phyloP scores from a whole-genome alignment of 441 rosid genomes.

The Bocquillonia castaneifolia region DNA sequence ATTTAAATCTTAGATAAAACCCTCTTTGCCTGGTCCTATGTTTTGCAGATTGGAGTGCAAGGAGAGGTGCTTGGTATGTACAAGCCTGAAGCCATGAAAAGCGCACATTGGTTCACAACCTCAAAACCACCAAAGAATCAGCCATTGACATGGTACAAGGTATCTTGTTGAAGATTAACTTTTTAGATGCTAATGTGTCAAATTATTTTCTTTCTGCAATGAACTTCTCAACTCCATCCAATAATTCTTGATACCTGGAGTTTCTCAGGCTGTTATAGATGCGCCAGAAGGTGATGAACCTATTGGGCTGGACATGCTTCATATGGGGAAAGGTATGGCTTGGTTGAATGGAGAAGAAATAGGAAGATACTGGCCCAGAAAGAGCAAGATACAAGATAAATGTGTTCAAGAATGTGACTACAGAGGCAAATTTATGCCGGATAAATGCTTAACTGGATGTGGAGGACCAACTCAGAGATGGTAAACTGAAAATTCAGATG shows the following conservation, averaged over 20 bases:
- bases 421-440: slow-evolving; percentile 74
- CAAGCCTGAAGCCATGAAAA: slow-evolving; percentile 42
- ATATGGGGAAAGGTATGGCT: slow-evolving; percentile 95
- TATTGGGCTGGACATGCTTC: slow-evolving; percentile 76
- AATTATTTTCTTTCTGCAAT: background rate
- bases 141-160: slow-evolving; percentile 95
- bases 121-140: slow-evolving; percentile 63
- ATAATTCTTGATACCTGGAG: slow-evolving; percentile 6
- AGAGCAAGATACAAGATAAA: slow-evolving; percentile 39
- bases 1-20: slow-evolving; percentile 6
- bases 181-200: slow-evolving; percentile 1
- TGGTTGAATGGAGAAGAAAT: slow-evolving; percentile 96
- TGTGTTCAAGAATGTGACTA: slow-evolving; percentile 71
- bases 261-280: slow-evolving; percentile 59
- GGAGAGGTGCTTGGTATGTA: slow-evolving; percentile 73
- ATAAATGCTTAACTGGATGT: slow-evolving; percentile 81
- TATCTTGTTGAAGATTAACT: slow-evolving; percentile 23
- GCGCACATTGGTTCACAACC: slow-evolving; percentile 59
- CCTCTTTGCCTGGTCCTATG: slow-evolving; percentile 13
- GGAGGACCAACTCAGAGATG: slow-evolving; percentile 95
- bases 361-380: slow-evolving; percentile 85
- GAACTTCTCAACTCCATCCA: background rate
- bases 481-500: slow-evolving; percentile 32
- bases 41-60: slow-evolving; percentile 64
- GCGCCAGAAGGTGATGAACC: slow-evolving; percentile 85